Evolutionary conservation across 345 rosid genomes (phyloP).

Genomic region (Melastoma malabathricum): DNA sequence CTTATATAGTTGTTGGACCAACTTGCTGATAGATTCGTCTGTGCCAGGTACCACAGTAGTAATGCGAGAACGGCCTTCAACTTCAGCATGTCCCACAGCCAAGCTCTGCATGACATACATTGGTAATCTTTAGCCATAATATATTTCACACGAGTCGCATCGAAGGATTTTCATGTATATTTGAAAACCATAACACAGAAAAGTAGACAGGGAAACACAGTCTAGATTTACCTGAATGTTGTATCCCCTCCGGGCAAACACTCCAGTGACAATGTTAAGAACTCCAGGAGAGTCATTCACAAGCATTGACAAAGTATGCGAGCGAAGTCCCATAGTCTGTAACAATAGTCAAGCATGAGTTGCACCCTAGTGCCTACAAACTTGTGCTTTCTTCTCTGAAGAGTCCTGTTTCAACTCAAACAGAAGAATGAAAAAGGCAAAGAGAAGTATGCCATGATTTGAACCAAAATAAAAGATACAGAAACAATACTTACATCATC

Average conservation of each 20-base stretch:
- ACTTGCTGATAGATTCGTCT: slow-evolving; percentile 49
- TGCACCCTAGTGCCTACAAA: no score
- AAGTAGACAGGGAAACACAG: slow-evolving; percentile 1
- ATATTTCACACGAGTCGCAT: no score
- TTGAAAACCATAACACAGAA: not conserved
- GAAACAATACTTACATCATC: slow-evolving; percentile 59
- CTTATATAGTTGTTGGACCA: slow-evolving; percentile 52
- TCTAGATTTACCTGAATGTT: slow-evolving; percentile 57
- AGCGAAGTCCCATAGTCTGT: slow-evolving; percentile 69
- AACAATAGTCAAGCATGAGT: not conserved
- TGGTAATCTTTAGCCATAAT: not conserved
- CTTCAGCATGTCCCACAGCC: slow-evolving; percentile 57
- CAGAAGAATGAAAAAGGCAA: not conserved
- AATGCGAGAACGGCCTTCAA: slow-evolving; percentile 48
- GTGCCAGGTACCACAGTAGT: slow-evolving; percentile 61
- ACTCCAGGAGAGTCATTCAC: slow-evolving; percentile 80
- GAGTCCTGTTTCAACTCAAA: not conserved
- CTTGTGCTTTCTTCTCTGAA: no score
- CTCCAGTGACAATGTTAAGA: slow-evolving; percentile 70
- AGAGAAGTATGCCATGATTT: no score
- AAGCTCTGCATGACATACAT: slow-evolving; percentile 33
- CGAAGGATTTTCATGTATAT: no score
- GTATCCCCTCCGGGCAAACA: slow-evolving; percentile 76
- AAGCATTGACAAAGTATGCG: slow-evolving; percentile 72
- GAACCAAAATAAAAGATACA: not conserved